Evolutionary conservation across 306 rosid genomes (phyloP).

Genomic region (Delonix regia): DNA sequence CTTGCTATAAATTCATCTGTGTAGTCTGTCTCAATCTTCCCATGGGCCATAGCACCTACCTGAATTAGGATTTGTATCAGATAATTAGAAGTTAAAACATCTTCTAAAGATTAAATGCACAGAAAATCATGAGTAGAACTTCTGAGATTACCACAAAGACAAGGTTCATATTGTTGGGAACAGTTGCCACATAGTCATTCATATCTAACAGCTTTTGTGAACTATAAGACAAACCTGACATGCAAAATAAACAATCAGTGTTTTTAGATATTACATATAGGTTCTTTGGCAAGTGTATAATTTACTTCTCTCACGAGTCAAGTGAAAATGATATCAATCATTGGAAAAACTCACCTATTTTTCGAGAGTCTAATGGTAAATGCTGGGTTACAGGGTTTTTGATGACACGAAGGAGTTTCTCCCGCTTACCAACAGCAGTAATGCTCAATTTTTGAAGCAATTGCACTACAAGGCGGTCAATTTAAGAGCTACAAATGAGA

Average conservation of each 20-base stretch:
- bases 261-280: neutral
- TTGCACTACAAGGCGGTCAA: slow-evolving; percentile 60
- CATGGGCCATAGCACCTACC: slow-evolving; percentile 95
- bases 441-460: slow-evolving; percentile 85
- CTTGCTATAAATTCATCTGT: slow-evolving; percentile 78
- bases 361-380: slow-evolving; percentile 69
- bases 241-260: slow-evolving; percentile 9
- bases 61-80: slow-evolving; percentile 19
- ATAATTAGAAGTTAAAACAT: neutral
- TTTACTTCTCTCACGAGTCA: neutral
- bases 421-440: slow-evolving; percentile 76
- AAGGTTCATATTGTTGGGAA: slow-evolving; percentile 44
- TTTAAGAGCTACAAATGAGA: slow-evolving; percentile 21
- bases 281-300: neutral
- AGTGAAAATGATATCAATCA: neutral
- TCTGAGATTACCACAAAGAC: slow-evolving; percentile 79
- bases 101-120: neutral
- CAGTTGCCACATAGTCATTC: slow-evolving; percentile 46
- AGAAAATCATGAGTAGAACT: slow-evolving; percentile 8
- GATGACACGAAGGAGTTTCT: slow-evolving; percentile 72
- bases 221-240: slow-evolving; percentile 69
- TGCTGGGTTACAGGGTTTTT: slow-evolving; percentile 87
- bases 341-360: slow-evolving; percentile 59
- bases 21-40: slow-evolving; percentile 76
- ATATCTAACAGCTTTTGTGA: slow-evolving; percentile 68